Base-by-base conservation (phyloP, 352 stramenopile genomes). In the Phytophthora hibernalis region DNA sequence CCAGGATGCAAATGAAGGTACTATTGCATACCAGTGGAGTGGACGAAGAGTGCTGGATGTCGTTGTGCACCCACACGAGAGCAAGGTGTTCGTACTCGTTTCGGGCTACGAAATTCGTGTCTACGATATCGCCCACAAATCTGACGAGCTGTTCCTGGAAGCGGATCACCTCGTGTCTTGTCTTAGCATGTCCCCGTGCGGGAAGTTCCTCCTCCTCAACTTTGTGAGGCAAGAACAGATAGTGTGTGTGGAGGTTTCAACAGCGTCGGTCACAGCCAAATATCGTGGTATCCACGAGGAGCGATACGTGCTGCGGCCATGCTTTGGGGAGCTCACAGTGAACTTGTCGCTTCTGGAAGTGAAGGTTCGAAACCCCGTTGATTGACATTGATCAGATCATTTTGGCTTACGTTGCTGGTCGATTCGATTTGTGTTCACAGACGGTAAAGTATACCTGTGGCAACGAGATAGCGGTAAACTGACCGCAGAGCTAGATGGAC, bases 11-110 rank as follows among this genome's bases (percentile, higher is more conserved):
- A 71, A 59, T 7, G 79, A 86, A 44, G 65, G 68, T 0, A 82
- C 75, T 24, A 77, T 90, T 20, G 68, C 51, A 2, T 91, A 92
- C 26, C 83, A 92, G 35, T 94, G 86, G 86, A 78, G 79, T 44
- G 84, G 83, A 5, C 83, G 79, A 21, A 80, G 81, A 22, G 65
- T 89, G 9, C 56, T 94, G 18, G 82, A 92, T 42, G 61, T 90
- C 20, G 79, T 63, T 16, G 70, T 92, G n/a, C 79, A 91, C 53
- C 79, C 77, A 13, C 63, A 79, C 20, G 72, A 84, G 5, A 80
- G 69, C 44, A 76, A 79, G 18, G 63, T 88, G 30, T 90, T 90
- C 33, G 83, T 87, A 47, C 55, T 93, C 7, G 78, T 79, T 42
- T 81, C 82, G 15, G 70, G 76, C 21, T 66, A 66, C 47, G 84